Percentiles rank a stretch among this genome's conserved stretches.
Conservation (phyloP, 1,139 yeast species). For the Chernovozyma aurita region DNA sequence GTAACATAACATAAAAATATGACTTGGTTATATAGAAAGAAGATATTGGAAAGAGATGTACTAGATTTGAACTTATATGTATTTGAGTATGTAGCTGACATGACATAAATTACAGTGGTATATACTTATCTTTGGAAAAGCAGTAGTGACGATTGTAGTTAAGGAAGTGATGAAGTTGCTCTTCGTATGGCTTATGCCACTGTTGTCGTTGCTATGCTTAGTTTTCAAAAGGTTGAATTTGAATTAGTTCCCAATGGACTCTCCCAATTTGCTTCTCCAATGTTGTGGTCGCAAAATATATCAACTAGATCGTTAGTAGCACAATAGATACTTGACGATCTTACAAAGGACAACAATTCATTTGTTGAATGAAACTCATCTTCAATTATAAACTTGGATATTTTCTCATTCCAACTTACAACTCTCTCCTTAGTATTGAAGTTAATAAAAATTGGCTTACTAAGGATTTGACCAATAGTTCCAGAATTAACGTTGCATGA, state of each 20-base stretch:
- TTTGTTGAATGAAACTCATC: constrained; percentile 11
- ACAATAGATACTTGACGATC: constrained; percentile 15
- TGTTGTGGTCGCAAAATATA: constrained; percentile 16
- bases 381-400: constrained; percentile 10
- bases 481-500: constrained; percentile 15
- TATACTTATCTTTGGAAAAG: too few relatives aligned
- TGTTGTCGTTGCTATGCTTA: too few relatives aligned
- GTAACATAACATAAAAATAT: neutral
- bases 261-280: constrained; percentile 19
- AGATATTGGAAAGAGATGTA: constrained; percentile 1
- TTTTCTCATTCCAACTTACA: constrained; percentile 10
- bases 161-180: too few relatives aligned
- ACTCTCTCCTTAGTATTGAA: constrained; percentile 12
- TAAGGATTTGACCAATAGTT: constrained; percentile 18
- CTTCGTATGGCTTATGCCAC: too few relatives aligned
- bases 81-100: too few relatives aligned
- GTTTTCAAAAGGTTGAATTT: too few relatives aligned
- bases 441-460: constrained; percentile 15
- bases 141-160: too few relatives aligned
- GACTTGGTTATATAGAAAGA: neutral
- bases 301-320: constrained; percentile 21
- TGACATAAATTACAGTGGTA: too few relatives aligned
- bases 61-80: neutral
- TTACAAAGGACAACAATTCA: constrained; percentile 11
- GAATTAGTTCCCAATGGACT: constrained; percentile 17